phyloP scores from a whole-genome alignment of 768 basidiomycete species.

The Boletus edulis region DNA sequence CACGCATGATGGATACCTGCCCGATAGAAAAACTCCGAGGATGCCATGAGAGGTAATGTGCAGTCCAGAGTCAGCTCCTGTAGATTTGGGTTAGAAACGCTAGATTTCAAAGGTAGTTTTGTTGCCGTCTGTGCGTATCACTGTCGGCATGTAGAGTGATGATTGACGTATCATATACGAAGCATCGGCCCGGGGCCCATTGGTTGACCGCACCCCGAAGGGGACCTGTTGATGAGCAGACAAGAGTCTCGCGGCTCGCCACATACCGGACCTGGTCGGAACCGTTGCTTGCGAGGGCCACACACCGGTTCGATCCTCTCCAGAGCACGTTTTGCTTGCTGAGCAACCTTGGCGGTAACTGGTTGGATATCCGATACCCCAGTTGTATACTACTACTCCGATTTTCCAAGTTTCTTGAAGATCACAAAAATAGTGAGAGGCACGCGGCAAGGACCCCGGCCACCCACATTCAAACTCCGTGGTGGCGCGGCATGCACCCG shows the following conservation, averaged over 20 bases:
- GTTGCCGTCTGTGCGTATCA: background rate
- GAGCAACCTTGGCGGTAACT: background rate
- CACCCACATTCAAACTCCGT: conserved; percentile 31
- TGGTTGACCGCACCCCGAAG: too few species aligned
- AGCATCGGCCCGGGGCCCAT: too few species aligned
- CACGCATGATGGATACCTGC: background rate
- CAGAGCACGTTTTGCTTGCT: background rate
- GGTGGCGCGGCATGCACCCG: conserved; percentile 7
- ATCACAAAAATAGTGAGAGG: too few species aligned
- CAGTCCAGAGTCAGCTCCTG: background rate
- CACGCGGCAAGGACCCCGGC: conserved; percentile 23
- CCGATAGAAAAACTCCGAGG: conserved; percentile 6
- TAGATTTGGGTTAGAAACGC: background rate
- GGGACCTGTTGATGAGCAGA: background rate
- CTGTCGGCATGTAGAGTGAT: background rate
- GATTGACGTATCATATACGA: background rate
- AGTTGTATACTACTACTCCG: too few species aligned
- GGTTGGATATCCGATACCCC: too few species aligned
- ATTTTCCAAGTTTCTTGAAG: too few species aligned
- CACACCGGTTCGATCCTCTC: background rate
- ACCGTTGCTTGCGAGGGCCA: conserved; percentile 11
- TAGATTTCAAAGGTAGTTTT: background rate
- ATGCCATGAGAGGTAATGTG: background rate
- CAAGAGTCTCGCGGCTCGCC: background rate
- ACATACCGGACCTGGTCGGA: conserved; percentile 12